Evolutionary conservation across 495 filamentous ascomycete species (phyloP).

Genomic region (Penicillium pancosmium): DNA sequence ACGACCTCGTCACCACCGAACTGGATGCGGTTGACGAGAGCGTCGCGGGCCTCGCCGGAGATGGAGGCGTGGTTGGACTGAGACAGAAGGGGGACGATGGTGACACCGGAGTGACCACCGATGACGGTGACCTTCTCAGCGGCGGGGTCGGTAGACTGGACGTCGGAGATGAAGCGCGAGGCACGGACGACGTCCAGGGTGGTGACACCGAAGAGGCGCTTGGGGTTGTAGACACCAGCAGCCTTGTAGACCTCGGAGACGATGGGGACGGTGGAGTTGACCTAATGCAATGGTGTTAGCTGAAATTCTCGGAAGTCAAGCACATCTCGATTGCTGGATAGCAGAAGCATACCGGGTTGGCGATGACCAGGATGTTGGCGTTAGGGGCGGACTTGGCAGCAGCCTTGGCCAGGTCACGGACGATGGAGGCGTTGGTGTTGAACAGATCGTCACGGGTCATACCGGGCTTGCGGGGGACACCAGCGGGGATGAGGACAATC

Average conservation of each 20-base stretch:
- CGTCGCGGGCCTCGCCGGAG: constrained; percentile 68
- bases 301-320: not conserved
- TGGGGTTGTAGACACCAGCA: constrained; percentile 94
- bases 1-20: constrained; percentile 99
- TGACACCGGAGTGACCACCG: constrained; percentile 96
- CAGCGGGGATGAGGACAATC: constrained; percentile 95
- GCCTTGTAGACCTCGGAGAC: constrained; percentile 94
- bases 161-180: constrained; percentile 91
- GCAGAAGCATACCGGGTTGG: constrained; percentile 74
- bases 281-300: constrained; percentile 32
- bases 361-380: constrained; percentile 95
- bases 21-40: constrained; percentile 92
- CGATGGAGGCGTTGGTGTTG: constrained; percentile 99
- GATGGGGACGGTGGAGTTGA: constrained; percentile 99
- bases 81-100: constrained; percentile 95
- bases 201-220: constrained; percentile 98
- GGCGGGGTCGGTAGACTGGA: constrained; percentile 86
- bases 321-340: not conserved
- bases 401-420: constrained; percentile 97
- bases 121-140: constrained; percentile 94
- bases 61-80: constrained; percentile 89
- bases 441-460: constrained; percentile 99
- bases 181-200: constrained; percentile 98
- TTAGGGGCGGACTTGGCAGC: constrained; percentile 85
- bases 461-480: constrained; percentile 98